phyloP scores from a whole-genome alignment of 768 basidiomycete species.

The Psilocybe cubensis region DNA sequence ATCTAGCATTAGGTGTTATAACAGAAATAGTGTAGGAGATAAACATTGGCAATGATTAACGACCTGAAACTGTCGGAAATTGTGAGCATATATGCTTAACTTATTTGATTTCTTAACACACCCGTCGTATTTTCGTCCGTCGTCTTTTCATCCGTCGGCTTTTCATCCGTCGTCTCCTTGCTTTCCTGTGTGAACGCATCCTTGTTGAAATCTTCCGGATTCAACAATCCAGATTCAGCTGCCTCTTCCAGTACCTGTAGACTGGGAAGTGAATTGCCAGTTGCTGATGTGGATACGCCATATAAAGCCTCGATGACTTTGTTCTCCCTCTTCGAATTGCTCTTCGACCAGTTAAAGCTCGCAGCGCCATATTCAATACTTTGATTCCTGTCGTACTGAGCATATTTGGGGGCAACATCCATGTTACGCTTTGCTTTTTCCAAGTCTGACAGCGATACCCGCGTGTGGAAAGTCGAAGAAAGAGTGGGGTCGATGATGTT shows the following conservation, averaged over 20 bases:
- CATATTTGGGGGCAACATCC: slow-evolving; percentile 37
- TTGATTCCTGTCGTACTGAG: slow-evolving; percentile 34
- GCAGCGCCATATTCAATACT: neutral
- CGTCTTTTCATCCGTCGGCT: neutral
- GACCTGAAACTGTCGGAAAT: neutral
- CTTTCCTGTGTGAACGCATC: neutral
- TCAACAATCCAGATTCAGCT: slow-evolving; percentile 3
- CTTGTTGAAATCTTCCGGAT: slow-evolving; percentile 8
- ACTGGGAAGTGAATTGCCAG: slow-evolving; percentile 39
- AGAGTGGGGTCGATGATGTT: neutral
- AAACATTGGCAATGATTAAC: neutral
- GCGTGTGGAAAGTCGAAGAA: neutral
- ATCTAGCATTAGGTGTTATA: neutral
- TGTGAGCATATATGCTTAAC: neutral
- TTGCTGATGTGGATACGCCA: slow-evolving; percentile 41
- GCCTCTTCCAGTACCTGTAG: slow-evolving; percentile 50
- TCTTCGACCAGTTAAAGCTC: slow-evolving; percentile 30
- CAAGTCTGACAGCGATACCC: slow-evolving; percentile 22
- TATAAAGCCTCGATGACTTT: slow-evolving; percentile 56
- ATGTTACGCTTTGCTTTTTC: slow-evolving; percentile 20
- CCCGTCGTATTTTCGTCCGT: neutral
- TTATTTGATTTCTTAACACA: neutral
- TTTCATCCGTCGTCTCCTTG: neutral
- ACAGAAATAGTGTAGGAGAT: neutral
- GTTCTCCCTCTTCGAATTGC: slow-evolving; percentile 35